phyloP scores from a whole-genome alignment of 306 rosid species.

The Medicago arabica region DNA sequence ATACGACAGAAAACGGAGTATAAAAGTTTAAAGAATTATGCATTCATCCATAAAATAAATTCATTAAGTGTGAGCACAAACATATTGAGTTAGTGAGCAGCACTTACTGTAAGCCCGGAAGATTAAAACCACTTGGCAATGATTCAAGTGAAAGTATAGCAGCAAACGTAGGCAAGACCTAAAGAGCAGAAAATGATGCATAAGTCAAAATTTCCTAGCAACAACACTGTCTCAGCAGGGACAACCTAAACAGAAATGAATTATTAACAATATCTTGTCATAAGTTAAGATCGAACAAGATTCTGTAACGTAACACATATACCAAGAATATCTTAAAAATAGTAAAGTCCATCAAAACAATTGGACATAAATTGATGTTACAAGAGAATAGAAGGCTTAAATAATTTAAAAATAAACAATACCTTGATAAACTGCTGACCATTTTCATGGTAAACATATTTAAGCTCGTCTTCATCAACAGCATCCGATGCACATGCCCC shows the following conservation, averaged over 20 bases:
- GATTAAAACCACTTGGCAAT: slow-evolving; percentile 31
- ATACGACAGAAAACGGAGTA: slow-evolving; percentile 20
- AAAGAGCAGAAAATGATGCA: slow-evolving; percentile 31
- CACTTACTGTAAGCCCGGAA: slow-evolving; percentile 89
- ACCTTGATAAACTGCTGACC: slow-evolving; percentile 84
- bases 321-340: slow-evolving; percentile 9
- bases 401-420: neutral
- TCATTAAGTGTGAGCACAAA: slow-evolving; percentile 20
- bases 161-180: slow-evolving; percentile 95
- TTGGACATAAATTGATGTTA: neutral
- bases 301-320: slow-evolving; percentile 23
- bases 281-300: slow-evolving; percentile 21
- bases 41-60: slow-evolving; percentile 15
- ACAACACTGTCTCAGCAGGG: neutral
- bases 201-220: neutral
- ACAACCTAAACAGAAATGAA: neutral
- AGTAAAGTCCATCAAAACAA: neutral
- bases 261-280: slow-evolving; percentile 5
- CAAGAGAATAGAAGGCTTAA: slow-evolving; percentile 3
- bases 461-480: slow-evolving; percentile 79
- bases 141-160: slow-evolving; percentile 56
- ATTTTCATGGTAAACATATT: slow-evolving; percentile 79
- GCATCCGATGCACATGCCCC: slow-evolving; percentile 84
- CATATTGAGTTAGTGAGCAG: slow-evolving; percentile 27
- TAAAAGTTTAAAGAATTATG: slow-evolving; percentile 13